A percentile compares a stretch with the other conserved stretches of the same genome.
These are phyloP conservation scores for Sarcodon aspratus DNA, from an alignment of 768 basidiomycete species.

Conservation along the genomic window DNA sequence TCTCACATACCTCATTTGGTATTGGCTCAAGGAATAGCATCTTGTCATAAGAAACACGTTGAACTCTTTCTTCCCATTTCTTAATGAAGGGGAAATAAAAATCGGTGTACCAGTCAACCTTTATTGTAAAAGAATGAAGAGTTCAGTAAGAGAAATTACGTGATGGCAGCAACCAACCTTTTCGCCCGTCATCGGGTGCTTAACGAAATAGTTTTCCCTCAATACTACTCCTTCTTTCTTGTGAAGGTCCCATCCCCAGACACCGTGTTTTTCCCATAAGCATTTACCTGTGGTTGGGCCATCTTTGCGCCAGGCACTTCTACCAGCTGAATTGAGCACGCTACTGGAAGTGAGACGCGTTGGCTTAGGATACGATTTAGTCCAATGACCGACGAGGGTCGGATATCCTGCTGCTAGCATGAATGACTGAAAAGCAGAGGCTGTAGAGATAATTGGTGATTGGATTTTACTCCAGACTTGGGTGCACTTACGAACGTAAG, in stretches of 20 bases:
- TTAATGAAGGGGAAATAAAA: constrained; percentile 73
- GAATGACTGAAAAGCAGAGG: constrained; percentile 82
- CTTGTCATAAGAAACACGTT: constrained; percentile 30
- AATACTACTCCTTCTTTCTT: constrained; percentile 64
- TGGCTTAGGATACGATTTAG: constrained; percentile 82
- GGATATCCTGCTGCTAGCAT: constrained; percentile 86
- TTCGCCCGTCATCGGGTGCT: constrained; percentile 50
- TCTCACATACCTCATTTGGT: constrained; percentile 71
- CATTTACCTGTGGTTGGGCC: constrained; percentile 68
- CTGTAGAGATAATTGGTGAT: constrained; percentile 21
- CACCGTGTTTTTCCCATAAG: constrained; percentile 85
- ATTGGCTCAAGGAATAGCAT: constrained; percentile 75
- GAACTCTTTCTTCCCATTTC: constrained; percentile 55
- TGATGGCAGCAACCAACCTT: constrained; percentile 29
- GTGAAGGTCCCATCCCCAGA: constrained; percentile 79
- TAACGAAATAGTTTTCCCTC: constrained; percentile 75
- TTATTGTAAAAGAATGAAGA: background rate
- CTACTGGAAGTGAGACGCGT: constrained; percentile 50
- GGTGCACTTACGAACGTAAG: constrained; percentile 51
- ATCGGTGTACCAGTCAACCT: constrained; percentile 84
- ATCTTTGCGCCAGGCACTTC: constrained; percentile 59
- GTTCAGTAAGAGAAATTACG: background rate
- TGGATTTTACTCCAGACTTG: background rate
- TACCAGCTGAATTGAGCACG: constrained; percentile 47
- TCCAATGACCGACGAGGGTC: constrained; percentile 68